Evolutionary conservation across 2,329 filamentous ascomycete species (phyloP), one percentile per base, ranked within the genome.

Genomic region (Diaporthe eres): DNA sequence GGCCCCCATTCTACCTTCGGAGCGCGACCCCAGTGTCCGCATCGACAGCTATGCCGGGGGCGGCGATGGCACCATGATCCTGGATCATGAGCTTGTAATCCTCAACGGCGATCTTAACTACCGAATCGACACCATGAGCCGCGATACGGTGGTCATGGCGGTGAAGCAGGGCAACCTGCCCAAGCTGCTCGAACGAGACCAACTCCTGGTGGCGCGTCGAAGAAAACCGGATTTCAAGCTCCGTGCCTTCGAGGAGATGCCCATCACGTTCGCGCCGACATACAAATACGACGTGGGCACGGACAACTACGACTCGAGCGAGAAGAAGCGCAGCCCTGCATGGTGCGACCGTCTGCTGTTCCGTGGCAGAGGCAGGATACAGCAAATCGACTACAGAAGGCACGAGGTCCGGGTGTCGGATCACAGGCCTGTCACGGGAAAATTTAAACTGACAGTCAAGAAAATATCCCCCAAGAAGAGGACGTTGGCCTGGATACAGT

Each of bases 251-350:
- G 92, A 93, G n/a, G 97, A 99, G 85, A 89, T 93, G 74, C 94
- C 94, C 0, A 98, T 99, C 80, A 93, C 92, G 0, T 99, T 99
- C 82, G 93, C 95, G 10, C 97, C 97, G 0, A 99, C 97, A 0
- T 99, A 99, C 88, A 99, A 99, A 83, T 99, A 99, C 83, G 97
- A 99, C 80, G 95, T 98, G 0, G 96, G 96, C 22, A 97, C 95
- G 0, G 96, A 98, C 82, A 94, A 92, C 9, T 99, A 98, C 83
- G 97, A 99, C 82, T 94, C 94, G 0, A 96, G 94, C 80, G 97
- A 99, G 84, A 99, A 99, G 88, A 95, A 95, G 83, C 91, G 97
- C 68, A 94, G 95, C 31, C 97, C 97, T 0, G 97, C 97, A 1
- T 99, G 97, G 97, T 99, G 97, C 83, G 97, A 99, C 86, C 92